A percentile compares a stretch with the other conserved stretches of the same genome.
These are phyloP conservation scores for Cardamine chenopodiifolia DNA, from an alignment of 345 rosid species.

Conservation along the genomic window DNA sequence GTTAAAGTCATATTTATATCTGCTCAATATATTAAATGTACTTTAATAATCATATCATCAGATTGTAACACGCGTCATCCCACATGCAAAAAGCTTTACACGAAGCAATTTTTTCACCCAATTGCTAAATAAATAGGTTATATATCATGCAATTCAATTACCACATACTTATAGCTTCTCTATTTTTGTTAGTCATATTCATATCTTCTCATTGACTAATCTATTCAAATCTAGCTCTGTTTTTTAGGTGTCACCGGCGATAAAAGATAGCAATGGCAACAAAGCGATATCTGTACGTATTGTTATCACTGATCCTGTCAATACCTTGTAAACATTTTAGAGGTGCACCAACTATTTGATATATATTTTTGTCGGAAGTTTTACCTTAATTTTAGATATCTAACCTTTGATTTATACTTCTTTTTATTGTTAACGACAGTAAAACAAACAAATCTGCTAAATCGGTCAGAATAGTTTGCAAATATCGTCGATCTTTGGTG, in stretches of 20 bases:
- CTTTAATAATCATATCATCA: too few species aligned
- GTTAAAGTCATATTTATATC: too few species aligned
- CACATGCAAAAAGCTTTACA: too few species aligned
- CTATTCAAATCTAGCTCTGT: neutral
- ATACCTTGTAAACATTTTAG: neutral
- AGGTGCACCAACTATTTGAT: neutral
- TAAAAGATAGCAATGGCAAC: neutral
- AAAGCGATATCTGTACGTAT: neutral
- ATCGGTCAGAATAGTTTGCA: neutral
- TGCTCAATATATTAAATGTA: too few species aligned
- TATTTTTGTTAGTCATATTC: too few species aligned
- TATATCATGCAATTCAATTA: neutral
- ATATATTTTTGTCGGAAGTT: too few species aligned
- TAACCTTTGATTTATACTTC: neutral
- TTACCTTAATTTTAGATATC: neutral
- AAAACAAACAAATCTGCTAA: neutral
- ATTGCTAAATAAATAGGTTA: neutral
- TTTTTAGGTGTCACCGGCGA: neutral
- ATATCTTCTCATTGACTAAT: neutral
- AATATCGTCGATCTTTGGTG: neutral
- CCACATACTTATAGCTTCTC: too few species aligned
- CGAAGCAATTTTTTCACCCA: neutral
- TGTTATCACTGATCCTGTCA: neutral
- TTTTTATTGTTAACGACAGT: neutral
- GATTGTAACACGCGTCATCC: too few species aligned